Evolutionary conservation across 495 filamentous ascomycete genomes (phyloP).

Genomic region (Sphaerosporella brunnea): DNA sequence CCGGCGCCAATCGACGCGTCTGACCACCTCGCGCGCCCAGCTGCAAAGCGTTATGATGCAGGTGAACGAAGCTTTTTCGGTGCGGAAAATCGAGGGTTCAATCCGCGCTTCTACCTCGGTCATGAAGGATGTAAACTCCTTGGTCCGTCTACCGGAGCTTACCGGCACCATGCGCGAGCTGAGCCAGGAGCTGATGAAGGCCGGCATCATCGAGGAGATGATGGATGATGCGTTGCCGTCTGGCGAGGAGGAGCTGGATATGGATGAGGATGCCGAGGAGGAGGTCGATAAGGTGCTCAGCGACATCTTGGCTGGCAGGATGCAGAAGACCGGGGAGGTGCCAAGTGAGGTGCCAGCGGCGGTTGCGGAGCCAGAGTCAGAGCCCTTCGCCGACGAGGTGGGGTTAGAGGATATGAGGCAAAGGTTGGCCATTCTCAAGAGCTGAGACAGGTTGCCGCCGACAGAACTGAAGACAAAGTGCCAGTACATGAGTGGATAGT

Average conservation of each 20-base stretch:
- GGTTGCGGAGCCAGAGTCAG: constrained; percentile 33
- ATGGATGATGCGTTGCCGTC: constrained; percentile 70
- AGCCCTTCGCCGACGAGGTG: constrained; percentile 33
- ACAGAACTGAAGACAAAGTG: too few relatives aligned
- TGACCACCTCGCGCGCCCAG: constrained; percentile 77
- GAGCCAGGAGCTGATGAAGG: constrained; percentile 70
- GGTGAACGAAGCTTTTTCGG: constrained; percentile 87
- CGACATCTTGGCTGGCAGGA: constrained; percentile 68
- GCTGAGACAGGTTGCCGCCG: too few relatives aligned
- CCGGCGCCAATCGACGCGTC: constrained; percentile 52
- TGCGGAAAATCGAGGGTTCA: constrained; percentile 90
- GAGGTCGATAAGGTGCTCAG: constrained; percentile 88
- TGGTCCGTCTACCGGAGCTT: constrained; percentile 71
- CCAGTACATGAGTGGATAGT: too few relatives aligned
- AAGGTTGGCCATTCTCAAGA: constrained; percentile 41
- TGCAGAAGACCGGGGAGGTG: constrained; percentile 46
- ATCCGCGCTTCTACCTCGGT: constrained; percentile 73
- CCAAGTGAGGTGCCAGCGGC: constrained; percentile 35
- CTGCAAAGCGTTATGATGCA: constrained; percentile 92
- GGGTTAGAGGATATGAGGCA: constrained; percentile 75
- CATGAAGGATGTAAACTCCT: constrained; percentile 88
- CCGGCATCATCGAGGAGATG: constrained; percentile 97
- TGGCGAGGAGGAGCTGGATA: constrained; percentile 39
- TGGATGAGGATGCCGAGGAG: constrained; percentile 75
- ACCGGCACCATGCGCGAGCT: constrained; percentile 82